Conservation (phyloP, 768 basidiomycete species). For the Suillus sp. region DNA sequence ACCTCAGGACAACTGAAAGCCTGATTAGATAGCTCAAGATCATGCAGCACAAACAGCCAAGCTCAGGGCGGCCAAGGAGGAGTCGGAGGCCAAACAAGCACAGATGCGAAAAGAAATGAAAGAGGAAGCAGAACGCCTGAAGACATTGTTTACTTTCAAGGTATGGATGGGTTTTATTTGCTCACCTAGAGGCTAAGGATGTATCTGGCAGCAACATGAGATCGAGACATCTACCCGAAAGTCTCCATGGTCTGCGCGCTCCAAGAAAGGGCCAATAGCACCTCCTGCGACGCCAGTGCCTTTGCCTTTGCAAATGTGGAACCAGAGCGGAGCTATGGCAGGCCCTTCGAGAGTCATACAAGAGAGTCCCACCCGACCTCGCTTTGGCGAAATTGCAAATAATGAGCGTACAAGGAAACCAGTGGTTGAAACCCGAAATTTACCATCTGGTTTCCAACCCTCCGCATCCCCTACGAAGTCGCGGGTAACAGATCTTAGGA, state of each 20-base stretch:
- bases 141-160: conserved; percentile 70
- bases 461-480: conserved; percentile 21
- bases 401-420: conserved; percentile 25
- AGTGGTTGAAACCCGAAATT: conserved; percentile 21
- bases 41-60: conserved; percentile 59
- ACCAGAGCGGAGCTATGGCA: conserved; percentile 23
- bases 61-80: conserved; percentile 61
- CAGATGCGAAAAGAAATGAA: conserved; percentile 63
- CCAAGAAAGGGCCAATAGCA: conserved; percentile 41
- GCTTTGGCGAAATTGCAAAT: conserved; percentile 33
- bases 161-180: conserved; percentile 38
- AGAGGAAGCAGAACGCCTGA: conserved; percentile 68
- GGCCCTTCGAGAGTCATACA: conserved; percentile 32
- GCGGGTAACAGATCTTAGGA: conserved; percentile 7
- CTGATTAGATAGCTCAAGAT: conserved; percentile 54
- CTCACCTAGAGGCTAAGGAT: conserved; percentile 17
- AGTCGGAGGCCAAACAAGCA: conserved; percentile 55
- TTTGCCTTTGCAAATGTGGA: conserved; percentile 41
- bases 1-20: not conserved
- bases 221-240: conserved; percentile 58
- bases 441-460: conserved; percentile 30
- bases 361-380: conserved; percentile 43
- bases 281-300: conserved; percentile 43
- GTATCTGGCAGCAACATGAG: conserved; percentile 60
- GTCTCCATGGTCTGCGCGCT: conserved; percentile 46